Evolutionary conservation across 352 stramenopile species (phyloP).

Genomic region (Globisporangium parvum): DNA sequence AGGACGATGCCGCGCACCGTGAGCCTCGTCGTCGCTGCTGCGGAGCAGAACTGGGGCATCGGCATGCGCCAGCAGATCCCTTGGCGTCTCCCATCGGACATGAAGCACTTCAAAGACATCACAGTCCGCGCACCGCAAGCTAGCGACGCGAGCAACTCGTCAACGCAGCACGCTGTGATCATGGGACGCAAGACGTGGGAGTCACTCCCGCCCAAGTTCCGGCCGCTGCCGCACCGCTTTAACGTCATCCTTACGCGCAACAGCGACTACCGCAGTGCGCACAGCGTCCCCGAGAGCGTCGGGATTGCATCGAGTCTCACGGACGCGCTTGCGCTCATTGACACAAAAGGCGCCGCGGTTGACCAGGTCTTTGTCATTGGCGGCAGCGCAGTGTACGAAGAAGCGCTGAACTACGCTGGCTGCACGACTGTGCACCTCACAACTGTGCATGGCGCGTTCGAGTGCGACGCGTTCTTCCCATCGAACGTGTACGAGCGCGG

Average conservation of each 20-base stretch:
- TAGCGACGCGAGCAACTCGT: constrained; percentile 3
- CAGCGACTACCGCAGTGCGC: constrained; percentile 25
- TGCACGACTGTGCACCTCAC: constrained; percentile 91
- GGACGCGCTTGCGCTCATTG: constrained; percentile 88
- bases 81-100: constrained; percentile 94
- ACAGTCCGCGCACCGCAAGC: constrained; percentile 46
- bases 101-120: constrained; percentile 95
- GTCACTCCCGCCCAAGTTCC: constrained; percentile 95
- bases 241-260: constrained; percentile 96
- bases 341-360: constrained; percentile 56
- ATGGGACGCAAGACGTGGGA: constrained; percentile 99
- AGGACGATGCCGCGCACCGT: constrained; percentile 29
- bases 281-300: constrained; percentile 72
- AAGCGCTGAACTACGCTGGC: constrained; percentile 82
- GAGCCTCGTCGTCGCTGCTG: constrained; percentile 85
- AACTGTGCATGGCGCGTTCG: constrained; percentile 72
- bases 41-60: constrained; percentile 84
- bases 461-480: constrained; percentile 93
- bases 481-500: constrained; percentile 54
- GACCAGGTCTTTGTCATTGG: constrained; percentile 97
- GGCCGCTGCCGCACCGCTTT: constrained; percentile 90
- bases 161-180: constrained; percentile 93
- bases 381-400: constrained; percentile 91
- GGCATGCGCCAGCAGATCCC: constrained; percentile 85
- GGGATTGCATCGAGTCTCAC: constrained; percentile 81